Evolutionary conservation across 2,329 filamentous ascomycete genomes (phyloP), one percentile per base, ranked within the genome.

Genomic region (Talaromyces sp.): DNA sequence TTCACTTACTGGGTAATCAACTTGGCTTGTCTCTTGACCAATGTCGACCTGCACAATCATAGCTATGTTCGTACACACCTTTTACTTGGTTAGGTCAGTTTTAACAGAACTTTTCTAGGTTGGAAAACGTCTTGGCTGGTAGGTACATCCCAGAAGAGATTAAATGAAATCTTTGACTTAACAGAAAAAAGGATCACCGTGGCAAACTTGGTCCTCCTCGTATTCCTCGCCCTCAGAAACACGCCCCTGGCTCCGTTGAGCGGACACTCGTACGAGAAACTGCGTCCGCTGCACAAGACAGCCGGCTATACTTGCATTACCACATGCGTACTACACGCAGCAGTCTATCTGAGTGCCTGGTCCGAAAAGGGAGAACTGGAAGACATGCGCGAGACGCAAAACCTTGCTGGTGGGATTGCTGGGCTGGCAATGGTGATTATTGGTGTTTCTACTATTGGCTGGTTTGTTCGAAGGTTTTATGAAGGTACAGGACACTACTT

Each of bases 241-340:
- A 65, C 64, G 0, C 64, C 64, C 17, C 55, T 65, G 17, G 64
- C 64, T 2, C 58, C 61, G 1, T 57, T 65, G 31, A 59, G 62
- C 3, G 64, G 56, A 27, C 59, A 24, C n/a, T 65, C 64, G 7
- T 65, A 65, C 26, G 64, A 65, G 35, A 65, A 63, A 35, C 60
- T 65, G n/a, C 64, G 64, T n/a, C 62, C 63, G 4, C 52, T 65
- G 24, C 64, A 65, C 55, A 65, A 64, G 31, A 63, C 61, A 11
- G 60, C 64, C 21, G 64, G 64, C 21, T 65, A 64, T 14, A 65
- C 64, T 4, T 65, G 64, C 26, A 65, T 65, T 7, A 54, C 61
- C 43, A 55, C 58, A 24, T 59, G 56, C 14, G 11, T 55, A 4
- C 6, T 60, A 9, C 60, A 59, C 56, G 56, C 49, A 14, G 41